Conservation (phyloP, 2,329 filamentous ascomycete species). For the Diaporthe citrichinensis region DNA sequence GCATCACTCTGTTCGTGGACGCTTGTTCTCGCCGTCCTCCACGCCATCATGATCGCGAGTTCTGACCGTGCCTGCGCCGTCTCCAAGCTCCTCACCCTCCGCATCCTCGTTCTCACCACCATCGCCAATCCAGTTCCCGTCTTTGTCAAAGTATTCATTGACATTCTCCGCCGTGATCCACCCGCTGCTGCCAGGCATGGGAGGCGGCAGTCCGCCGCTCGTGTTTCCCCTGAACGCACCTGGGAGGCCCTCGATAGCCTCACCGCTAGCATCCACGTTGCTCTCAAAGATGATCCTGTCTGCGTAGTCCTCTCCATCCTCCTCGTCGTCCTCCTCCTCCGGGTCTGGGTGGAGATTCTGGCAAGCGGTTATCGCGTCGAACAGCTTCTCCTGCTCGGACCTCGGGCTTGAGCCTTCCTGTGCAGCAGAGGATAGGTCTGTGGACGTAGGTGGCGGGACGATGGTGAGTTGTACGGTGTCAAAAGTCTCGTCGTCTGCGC, state of each 20-base stretch:
- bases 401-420: slow-evolving; percentile 45
- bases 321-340: slow-evolving; percentile 69
- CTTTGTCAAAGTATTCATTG: slow-evolving; percentile 83
- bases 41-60: slow-evolving; percentile 59
- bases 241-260: slow-evolving; percentile 69
- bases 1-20: slow-evolving; percentile 59
- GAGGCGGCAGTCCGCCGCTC: slow-evolving; percentile 71
- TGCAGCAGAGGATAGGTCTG: slow-evolving; percentile 42
- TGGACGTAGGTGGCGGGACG: slow-evolving; percentile 59
- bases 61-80: slow-evolving; percentile 73
- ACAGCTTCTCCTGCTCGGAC: slow-evolving; percentile 64
- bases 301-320: slow-evolving; percentile 68
- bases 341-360: slow-evolving; percentile 84
- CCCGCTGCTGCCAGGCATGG: slow-evolving; percentile 80
- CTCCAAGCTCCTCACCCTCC: slow-evolving; percentile 69
- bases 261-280: slow-evolving; percentile 69
- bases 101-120: slow-evolving; percentile 51
- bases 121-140: slow-evolving; percentile 81
- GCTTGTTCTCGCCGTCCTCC: slow-evolving; percentile 61
- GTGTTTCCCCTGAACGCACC: slow-evolving; percentile 66
- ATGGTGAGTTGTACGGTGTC: slow-evolving; percentile 78
- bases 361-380: slow-evolving; percentile 79
- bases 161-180: slow-evolving; percentile 97
- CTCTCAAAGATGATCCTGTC: slow-evolving; percentile 72
- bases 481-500: slow-evolving; percentile 73